Evolutionary conservation across 148 eudicot genomes (phyloP).

Genomic region (Fagopyrum homotropicum): DNA sequence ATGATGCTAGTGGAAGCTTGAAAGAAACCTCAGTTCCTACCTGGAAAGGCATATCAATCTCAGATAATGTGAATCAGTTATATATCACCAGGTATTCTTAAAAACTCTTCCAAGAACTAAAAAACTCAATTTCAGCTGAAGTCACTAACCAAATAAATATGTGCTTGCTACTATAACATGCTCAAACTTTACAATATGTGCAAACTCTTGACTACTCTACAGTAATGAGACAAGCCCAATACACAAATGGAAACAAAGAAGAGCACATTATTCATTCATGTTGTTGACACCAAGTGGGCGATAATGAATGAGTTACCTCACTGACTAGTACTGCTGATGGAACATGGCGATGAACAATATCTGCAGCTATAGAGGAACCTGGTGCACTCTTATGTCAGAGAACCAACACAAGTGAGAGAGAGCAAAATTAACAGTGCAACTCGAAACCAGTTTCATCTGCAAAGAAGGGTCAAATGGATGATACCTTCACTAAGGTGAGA

Average conservation of each 20-base stretch:
- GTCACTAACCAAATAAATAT: background rate
- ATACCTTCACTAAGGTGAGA: conserved; percentile 91
- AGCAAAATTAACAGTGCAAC: conserved; percentile 15
- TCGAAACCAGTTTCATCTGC: background rate
- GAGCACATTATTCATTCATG: background rate
- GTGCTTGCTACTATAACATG: background rate
- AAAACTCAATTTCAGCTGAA: background rate
- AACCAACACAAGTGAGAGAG: conserved; percentile 8
- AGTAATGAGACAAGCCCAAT: background rate
- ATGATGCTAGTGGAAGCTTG: conserved; percentile 89
- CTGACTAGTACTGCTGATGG: conserved; percentile 89
- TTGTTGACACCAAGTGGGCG: background rate
- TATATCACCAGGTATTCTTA: background rate
- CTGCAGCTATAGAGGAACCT: conserved; percentile 74
- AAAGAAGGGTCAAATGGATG: conserved; percentile 2
- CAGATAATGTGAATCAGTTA: background rate
- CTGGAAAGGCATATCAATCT: conserved; percentile 31
- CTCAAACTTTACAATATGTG: background rate
- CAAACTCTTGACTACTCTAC: background rate
- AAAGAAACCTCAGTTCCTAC: conserved; percentile 91
- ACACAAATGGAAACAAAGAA: background rate
- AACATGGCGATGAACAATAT: conserved; percentile 77
- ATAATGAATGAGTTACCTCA: conserved; percentile 43
- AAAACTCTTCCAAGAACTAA: background rate
- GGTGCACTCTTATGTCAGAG: conserved; percentile 50